Base-by-base conservation (phyloP, 192 early-diverging fungal genomes). In the Phycomyces blakesleeanus region DNA sequence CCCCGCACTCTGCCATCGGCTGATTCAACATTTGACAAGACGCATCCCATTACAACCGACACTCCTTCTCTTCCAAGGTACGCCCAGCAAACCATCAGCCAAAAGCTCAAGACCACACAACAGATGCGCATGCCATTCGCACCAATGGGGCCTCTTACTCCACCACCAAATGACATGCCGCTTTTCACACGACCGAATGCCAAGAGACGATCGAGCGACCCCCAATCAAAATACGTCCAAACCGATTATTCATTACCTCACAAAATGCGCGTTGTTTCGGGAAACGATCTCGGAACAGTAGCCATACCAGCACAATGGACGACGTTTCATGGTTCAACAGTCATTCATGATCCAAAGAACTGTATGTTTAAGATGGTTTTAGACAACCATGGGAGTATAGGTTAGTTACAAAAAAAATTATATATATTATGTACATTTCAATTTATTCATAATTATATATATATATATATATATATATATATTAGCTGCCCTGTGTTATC, bases 351-450 rank as follows among this genome's bases (percentile, higher is more conserved):
- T 51, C 25, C 47, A 37, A 50, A 18, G 14, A 29, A 25, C 29
- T 61, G 59, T 51, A 61, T 61, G 59, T 61, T 61, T 61, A 61
- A 51, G 51, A 50, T 50, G 14, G 20, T 51, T n/a, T 50, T 61
- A 8, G 59, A 61, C 15, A 51, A 18, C 18, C n/a, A 51, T 27
- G 59, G 59, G n/a, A 61, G 47, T 38, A 51, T 27, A 51, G 59
- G 59, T 61, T 51, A 38, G 12, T 47, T 21, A 29, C 29, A 11
- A 37, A 44, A 14, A 41, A 41, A 10, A 14, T 18, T 47, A n/a
- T n/a, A n/a, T 47, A 18, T 47, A 11, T 18, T 7, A 18, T 18
- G 12, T 6, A 2, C 11, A 47, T 47, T 7, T 18, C 2, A 47
- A 47, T 47, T 3, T 18, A 6, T 47, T 11, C 12, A 47, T 2